Evolutionary conservation across 495 filamentous ascomycete genomes (phyloP).

Genomic region (Jackrogersella multiformis): DNA sequence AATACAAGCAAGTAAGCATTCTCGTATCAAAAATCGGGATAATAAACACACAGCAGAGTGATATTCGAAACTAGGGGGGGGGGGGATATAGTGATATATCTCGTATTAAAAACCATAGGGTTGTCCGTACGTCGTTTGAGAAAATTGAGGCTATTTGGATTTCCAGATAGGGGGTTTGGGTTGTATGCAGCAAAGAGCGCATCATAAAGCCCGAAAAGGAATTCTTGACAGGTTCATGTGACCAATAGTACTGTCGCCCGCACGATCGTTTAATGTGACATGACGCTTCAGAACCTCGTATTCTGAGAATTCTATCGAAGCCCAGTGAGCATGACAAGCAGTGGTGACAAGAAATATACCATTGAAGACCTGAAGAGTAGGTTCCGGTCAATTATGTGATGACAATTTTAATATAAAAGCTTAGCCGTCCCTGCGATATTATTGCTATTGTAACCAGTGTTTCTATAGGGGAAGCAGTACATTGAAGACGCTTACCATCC

Average conservation of each 20-base stretch:
- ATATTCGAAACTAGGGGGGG: background rate
- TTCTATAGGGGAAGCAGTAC: background rate
- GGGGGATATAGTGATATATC: conserved; percentile 9
- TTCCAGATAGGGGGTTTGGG: conserved; percentile 21
- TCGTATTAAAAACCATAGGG: conserved; percentile 11
- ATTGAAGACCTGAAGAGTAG: background rate
- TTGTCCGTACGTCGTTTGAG: conserved; percentile 1
- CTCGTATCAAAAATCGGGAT: conserved; percentile 1
- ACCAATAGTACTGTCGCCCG: conserved; percentile 36
- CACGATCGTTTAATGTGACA: conserved; percentile 23
- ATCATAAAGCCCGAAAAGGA: conserved; percentile 23
- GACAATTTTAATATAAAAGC: conserved; percentile 9
- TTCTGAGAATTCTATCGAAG: conserved; percentile 11
- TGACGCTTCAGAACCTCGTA: conserved; percentile 31
- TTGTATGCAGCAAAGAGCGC: conserved; percentile 23
- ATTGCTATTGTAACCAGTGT: background rate
- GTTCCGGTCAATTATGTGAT: background rate
- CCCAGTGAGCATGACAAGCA: background rate
- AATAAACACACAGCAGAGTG: background rate
- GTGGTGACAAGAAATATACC: background rate
- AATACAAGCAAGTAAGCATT: background rate
- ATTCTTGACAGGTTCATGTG: background rate
- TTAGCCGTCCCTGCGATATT: background rate
- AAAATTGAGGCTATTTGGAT: conserved; percentile 8
- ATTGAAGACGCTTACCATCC: background rate